These are phyloP conservation scores for Neurospora terricola DNA, from an alignment of 495 filamentous ascomycete genomes.

Conservation along the genomic window DNA sequence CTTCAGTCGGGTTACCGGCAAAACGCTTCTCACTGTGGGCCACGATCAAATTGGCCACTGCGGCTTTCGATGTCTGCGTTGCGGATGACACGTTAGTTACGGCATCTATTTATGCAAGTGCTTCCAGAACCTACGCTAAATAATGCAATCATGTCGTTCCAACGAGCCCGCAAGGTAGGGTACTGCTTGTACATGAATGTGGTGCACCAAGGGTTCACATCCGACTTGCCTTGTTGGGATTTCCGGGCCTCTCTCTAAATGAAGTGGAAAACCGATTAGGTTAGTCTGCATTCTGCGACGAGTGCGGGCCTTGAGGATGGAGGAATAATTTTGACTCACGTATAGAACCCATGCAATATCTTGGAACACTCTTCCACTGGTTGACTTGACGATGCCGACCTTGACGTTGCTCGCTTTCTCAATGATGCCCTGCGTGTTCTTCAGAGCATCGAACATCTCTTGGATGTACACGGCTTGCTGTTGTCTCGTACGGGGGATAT, in stretches of 20 bases:
- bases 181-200: neutral
- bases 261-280: neutral
- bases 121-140: neutral
- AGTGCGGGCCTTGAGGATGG: neutral
- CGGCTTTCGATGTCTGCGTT: neutral
- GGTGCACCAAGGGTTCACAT: neutral
- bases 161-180: neutral
- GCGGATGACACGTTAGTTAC: neutral
- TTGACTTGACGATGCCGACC: neutral
- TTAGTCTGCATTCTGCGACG: neutral
- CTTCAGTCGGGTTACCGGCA: neutral
- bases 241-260: neutral
- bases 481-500: neutral
- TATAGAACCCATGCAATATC: neutral
- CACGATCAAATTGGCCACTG: neutral
- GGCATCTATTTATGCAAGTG: neutral
- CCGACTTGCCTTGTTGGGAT: neutral
- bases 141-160: neutral
- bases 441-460: neutral
- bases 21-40: neutral
- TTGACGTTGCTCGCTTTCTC: neutral
- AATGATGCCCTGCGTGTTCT: neutral
- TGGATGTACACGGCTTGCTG: neutral
- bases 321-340: neutral
- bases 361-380: neutral